A percentile compares a stretch with the other conserved stretches of the same genome.
Conservation (phyloP, 2,329 filamentous ascomycete genomes). For the Lasiodiplodia theobromae region DNA sequence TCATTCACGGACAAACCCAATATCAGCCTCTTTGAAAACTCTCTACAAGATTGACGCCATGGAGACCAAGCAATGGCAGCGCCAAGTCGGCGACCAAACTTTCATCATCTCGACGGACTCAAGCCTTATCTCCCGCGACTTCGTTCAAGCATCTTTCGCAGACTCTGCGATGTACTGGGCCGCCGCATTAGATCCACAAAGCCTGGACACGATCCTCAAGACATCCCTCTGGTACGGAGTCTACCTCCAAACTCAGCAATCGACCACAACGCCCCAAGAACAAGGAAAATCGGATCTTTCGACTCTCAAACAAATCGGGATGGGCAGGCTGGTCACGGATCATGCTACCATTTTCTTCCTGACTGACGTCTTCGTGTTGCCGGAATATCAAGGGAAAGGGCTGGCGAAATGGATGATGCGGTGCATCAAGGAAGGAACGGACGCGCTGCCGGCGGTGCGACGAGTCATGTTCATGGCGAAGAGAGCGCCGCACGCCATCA, state of each 20-base stretch:
- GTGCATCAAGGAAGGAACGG: constrained; percentile 64
- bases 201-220: constrained; percentile 39
- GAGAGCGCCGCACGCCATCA: constrained; percentile 36
- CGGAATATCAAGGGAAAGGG: constrained; percentile 66
- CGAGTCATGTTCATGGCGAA: constrained; percentile 41
- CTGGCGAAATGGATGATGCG: constrained; percentile 71
- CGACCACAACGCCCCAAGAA: constrained; percentile 12
- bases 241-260: constrained; percentile 24
- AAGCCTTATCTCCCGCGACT: constrained; percentile 37
- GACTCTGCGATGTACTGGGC: constrained; percentile 43
- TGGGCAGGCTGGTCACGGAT: constrained; percentile 73
- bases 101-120: constrained; percentile 42
- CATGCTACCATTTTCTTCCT: constrained; percentile 72
- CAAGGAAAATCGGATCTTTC: constrained; percentile 27
- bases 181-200: constrained; percentile 35
- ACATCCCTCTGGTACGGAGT: constrained; percentile 45
- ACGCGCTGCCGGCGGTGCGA: constrained; percentile 66
- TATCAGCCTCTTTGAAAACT: neutral
- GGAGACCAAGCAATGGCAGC: neutral
- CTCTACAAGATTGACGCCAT: neutral
- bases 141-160: constrained; percentile 42
- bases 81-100: constrained; percentile 29
- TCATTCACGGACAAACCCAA: neutral
- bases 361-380: constrained; percentile 71
- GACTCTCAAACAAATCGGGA: constrained; percentile 57